Percentiles rank a stretch among this genome's conserved stretches.
Evolutionary conservation across 306 rosid species (phyloP).

Genomic region (Prunus dulcis): DNA sequence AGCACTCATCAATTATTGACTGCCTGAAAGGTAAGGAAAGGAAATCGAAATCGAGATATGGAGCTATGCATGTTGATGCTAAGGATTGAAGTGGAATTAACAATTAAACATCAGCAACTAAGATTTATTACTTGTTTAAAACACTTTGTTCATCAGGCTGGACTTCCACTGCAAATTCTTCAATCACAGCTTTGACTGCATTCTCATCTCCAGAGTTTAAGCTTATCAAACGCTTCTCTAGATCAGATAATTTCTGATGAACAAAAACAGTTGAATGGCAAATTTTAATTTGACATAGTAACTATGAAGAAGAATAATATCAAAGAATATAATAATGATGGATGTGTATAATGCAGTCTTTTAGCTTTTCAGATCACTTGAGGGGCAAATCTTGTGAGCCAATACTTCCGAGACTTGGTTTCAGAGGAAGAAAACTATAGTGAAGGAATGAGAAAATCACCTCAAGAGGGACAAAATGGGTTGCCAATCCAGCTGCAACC

Average conservation of each 20-base stretch:
- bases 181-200: conserved; percentile 72
- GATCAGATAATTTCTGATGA: conserved; percentile 64
- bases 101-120: conserved; percentile 7
- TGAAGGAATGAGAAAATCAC: conserved; percentile 32
- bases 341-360: not conserved
- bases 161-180: conserved; percentile 66
- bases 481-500: conserved; percentile 78
- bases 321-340: not conserved
- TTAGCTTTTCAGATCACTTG: not conserved
- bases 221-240: conserved; percentile 69
- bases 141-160: conserved; percentile 63
- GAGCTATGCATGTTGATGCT: not conserved
- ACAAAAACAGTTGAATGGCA: conserved; percentile 10
- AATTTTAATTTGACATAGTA: not conserved
- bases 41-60: conserved; percentile 1
- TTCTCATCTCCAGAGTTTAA: conserved; percentile 67
- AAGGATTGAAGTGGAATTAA: conserved; percentile 11
- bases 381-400: not conserved
- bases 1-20: conserved; percentile 67
- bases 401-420: not conserved
- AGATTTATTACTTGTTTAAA: conserved; percentile 64
- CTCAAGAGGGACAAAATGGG: conserved; percentile 86
- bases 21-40: conserved; percentile 52
- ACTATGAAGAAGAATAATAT: not conserved
- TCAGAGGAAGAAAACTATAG: not conserved